A percentile compares a stretch with the other conserved stretches of the same genome.
phyloP scores from a whole-genome alignment of 495 filamentous ascomycete genomes.

The Penicillium herquei region DNA sequence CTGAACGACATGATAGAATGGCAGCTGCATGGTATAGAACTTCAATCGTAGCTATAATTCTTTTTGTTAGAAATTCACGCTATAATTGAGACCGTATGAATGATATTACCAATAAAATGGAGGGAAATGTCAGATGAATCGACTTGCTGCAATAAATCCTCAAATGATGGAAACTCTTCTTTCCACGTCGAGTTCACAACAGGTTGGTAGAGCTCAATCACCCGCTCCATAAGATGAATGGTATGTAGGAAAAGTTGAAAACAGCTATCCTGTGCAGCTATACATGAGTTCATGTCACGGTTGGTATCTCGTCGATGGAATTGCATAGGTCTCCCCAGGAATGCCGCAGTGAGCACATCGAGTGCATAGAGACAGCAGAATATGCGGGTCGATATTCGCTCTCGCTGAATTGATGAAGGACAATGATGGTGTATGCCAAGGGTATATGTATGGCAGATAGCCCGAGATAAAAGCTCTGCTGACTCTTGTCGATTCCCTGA shows the following conservation, averaged over 20 bases:
- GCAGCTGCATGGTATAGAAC: conserved; percentile 5
- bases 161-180: conserved; percentile 2
- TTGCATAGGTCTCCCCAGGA: conserved; percentile 2
- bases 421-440: conserved; percentile 3
- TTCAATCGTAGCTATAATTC: neutral
- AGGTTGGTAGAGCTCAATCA: conserved; percentile 1
- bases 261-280: conserved; percentile 1
- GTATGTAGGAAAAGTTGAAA: conserved; percentile 6
- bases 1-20: conserved; percentile 2
- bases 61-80: neutral
- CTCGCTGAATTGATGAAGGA: neutral
- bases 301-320: conserved; percentile 4
- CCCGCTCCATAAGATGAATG: conserved; percentile 1
- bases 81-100: neutral
- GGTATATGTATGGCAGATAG: conserved; percentile 4
- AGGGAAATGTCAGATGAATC: neutral
- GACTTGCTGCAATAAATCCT: conserved; percentile 6
- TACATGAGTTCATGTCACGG: neutral
- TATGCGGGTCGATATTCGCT: neutral
- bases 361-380: conserved; percentile 7
- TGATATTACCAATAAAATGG: neutral
- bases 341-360: conserved; percentile 2
- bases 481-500: conserved; percentile 7
- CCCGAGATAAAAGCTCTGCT: conserved; percentile 4
- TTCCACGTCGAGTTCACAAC: neutral